Conservation (phyloP, 2,329 filamentous ascomycete genomes). For the Pestalotiopsis sp. region DNA sequence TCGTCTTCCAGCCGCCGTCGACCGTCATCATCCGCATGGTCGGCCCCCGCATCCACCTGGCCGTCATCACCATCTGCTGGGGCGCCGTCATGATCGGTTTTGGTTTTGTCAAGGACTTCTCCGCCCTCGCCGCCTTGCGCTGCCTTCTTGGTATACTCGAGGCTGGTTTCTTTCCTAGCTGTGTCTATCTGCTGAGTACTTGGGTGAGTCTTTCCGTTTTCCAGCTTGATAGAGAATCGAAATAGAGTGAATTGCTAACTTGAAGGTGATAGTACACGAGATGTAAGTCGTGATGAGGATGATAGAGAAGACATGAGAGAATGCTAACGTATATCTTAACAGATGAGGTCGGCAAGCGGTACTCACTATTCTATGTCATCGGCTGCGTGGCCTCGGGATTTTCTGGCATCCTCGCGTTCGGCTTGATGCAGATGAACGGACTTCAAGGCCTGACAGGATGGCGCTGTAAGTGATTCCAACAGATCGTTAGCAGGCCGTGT, state of each 20-base stretch:
- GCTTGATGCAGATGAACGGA: constrained; percentile 67
- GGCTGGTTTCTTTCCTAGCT: constrained; percentile 72
- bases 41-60: constrained; percentile 61
- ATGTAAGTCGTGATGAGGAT: constrained; percentile 43
- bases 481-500: too few relatives aligned
- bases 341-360: constrained; percentile 72
- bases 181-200: constrained; percentile 64
- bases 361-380: constrained; percentile 70
- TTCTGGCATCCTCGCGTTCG: constrained; percentile 70
- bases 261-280: constrained; percentile 54
- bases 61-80: constrained; percentile 59
- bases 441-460: constrained; percentile 58
- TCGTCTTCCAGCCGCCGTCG: constrained; percentile 71
- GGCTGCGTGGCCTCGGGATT: constrained; percentile 69
- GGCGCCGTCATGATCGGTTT: constrained; percentile 66
- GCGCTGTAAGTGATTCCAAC: constrained; percentile 63
- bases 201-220: constrained; percentile 11
- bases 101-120: constrained; percentile 60
- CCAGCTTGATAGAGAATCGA: too few relatives aligned
- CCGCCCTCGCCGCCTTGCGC: constrained; percentile 55
- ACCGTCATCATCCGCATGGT: constrained; percentile 70
- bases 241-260: not conserved
- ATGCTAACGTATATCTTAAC: not conserved
- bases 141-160: constrained; percentile 66
- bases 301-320: not conserved